These are phyloP conservation scores for Arthrobotrys conoides DNA, from an alignment of 2,329 filamentous ascomycete species.

Conservation along the genomic window DNA sequence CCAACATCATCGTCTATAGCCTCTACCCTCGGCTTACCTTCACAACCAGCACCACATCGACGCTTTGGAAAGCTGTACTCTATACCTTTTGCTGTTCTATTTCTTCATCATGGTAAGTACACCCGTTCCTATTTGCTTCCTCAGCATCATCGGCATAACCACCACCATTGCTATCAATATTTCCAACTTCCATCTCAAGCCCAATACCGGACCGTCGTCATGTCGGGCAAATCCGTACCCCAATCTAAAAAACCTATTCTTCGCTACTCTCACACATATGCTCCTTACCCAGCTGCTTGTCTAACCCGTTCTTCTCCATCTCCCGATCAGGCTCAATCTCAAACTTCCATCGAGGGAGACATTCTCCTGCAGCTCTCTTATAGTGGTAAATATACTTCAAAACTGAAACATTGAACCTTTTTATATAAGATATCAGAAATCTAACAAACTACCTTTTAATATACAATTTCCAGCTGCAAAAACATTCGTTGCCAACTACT, in stretches of 20 bases:
- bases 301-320: background rate
- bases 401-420: no score
- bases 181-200: background rate
- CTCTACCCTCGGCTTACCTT: background rate
- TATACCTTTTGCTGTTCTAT: no score
- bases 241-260: constrained; percentile 1
- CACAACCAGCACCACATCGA: background rate
- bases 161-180: background rate
- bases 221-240: background rate
- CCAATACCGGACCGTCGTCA: constrained; percentile 1
- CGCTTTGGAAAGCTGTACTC: background rate
- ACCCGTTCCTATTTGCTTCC: background rate
- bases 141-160: background rate
- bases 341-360: constrained; percentile 36
- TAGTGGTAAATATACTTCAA: constrained; percentile 28
- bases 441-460: constrained; percentile 19
- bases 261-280: background rate
- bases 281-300: background rate
- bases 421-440: constrained; percentile 6
- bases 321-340: constrained; percentile 8
- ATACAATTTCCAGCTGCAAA: constrained; percentile 73
- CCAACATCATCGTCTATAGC: background rate
- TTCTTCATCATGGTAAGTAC: background rate
- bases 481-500: constrained; percentile 80
- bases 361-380: constrained; percentile 47